Conservation (phyloP, 2,329 filamentous ascomycete genomes). For the Pleoardoris graminearum region DNA sequence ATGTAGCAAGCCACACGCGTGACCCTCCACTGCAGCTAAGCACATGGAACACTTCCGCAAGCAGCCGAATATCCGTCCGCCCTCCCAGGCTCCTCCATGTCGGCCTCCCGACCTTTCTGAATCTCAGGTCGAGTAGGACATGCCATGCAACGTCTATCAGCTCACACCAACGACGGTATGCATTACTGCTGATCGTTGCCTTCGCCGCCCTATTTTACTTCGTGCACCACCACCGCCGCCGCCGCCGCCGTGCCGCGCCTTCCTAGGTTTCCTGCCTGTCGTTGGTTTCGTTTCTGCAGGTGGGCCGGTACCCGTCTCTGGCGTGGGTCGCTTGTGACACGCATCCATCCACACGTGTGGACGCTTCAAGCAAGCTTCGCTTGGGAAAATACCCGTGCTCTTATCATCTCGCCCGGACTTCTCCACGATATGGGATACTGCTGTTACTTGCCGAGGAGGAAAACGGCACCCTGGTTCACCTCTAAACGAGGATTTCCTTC, state of each 20-base stretch:
- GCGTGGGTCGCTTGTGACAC: not conserved
- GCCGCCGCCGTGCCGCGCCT: no score
- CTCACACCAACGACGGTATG: no score
- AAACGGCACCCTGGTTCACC: no score
- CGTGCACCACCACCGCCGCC: no score
- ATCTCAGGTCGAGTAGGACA: no score
- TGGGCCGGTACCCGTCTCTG: not conserved
- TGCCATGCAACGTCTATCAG: no score
- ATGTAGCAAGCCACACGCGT: slow-evolving; percentile 20
- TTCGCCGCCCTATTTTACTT: no score
- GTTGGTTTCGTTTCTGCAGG: not conserved
- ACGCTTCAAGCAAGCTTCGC: no score
- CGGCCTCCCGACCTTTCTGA: no score
- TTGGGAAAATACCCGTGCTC: no score
- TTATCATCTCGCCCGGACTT: not conserved
- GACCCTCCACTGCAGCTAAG: slow-evolving; percentile 7
- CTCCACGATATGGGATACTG: not conserved
- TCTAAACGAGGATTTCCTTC: not conserved
- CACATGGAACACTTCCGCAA: slow-evolving; percentile 3
- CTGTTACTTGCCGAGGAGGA: no score
- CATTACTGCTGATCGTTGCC: no score
- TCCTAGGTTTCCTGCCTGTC: not conserved
- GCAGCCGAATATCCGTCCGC: slow-evolving; percentile 1
- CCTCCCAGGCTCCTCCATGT: not conserved
- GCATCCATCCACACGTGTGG: not conserved